Evolutionary conservation across 2,329 filamentous ascomycete species (phyloP).

Genomic region (Pseudogymnoascus sp.): DNA sequence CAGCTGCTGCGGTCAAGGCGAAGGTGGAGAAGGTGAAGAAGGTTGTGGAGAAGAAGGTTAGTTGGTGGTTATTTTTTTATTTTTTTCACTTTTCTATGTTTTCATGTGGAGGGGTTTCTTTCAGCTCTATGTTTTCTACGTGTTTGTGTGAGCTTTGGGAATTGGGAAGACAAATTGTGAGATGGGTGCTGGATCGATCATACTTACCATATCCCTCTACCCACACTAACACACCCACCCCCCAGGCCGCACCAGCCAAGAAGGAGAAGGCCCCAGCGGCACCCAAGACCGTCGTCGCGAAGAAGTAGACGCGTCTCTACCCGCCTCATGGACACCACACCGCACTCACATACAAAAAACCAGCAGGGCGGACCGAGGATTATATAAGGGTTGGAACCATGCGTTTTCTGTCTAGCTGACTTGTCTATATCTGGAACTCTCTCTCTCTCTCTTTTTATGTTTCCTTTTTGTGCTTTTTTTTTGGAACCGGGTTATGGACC

Average conservation of each 20-base stretch:
- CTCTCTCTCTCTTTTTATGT: background rate
- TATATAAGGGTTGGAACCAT: background rate
- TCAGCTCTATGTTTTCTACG: background rate
- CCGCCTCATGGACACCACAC: background rate
- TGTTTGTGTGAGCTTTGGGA: background rate
- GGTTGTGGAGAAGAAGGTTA: constrained; percentile 3
- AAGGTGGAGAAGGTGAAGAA: background rate
- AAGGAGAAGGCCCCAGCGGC: background rate
- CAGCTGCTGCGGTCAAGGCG: background rate
- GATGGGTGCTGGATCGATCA: background rate
- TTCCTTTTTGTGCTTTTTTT: background rate
- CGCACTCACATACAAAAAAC: background rate
- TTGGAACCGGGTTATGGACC: background rate
- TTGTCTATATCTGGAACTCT: background rate
- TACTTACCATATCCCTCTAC: background rate
- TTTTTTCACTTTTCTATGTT: background rate
- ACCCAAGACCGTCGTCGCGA: background rate
- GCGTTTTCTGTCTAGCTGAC: background rate
- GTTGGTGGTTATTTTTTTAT: background rate
- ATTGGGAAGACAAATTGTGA: background rate
- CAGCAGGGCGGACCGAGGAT: background rate
- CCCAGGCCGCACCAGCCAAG: background rate
- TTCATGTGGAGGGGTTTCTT: background rate
- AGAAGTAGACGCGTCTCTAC: background rate
- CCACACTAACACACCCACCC: constrained; percentile 1